A percentile compares a stretch with the other conserved stretches of the same genome.
These are phyloP conservation scores for Lentinula detonsa DNA, from an alignment of 768 basidiomycete species.

Conservation along the genomic window DNA sequence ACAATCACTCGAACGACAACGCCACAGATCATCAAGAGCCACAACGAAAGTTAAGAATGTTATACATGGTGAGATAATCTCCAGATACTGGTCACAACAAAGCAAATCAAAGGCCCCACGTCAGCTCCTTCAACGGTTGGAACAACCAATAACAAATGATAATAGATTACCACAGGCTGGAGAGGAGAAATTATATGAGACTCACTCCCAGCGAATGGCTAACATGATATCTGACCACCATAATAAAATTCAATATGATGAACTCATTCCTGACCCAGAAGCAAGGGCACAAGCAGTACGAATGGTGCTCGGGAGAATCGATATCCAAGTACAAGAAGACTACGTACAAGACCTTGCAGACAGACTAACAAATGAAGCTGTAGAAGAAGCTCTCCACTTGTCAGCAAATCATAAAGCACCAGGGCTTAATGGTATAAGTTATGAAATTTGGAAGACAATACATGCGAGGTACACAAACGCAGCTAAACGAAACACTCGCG, in stretches of 20 bases:
- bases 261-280: background rate
- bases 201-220: background rate
- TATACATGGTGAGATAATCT: slow-evolving; percentile 8
- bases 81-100: slow-evolving; percentile 13
- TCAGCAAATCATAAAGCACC: slow-evolving; percentile 7
- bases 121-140: slow-evolving; percentile 11
- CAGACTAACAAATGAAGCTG: background rate
- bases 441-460: slow-evolving; percentile 12
- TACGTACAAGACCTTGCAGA: background rate
- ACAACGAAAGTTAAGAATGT: no score
- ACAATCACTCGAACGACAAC: no score
- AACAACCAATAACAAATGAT: slow-evolving; percentile 15
- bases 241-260: background rate
- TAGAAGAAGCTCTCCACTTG: slow-evolving; percentile 1
- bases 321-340: background rate
- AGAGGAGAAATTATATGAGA: background rate
- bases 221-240: background rate
- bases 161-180: slow-evolving; percentile 16
- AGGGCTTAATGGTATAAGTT: slow-evolving; percentile 12
- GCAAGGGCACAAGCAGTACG: background rate
- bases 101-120: slow-evolving; percentile 6
- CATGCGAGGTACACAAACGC: background rate
- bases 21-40: no score
- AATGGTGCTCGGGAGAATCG: background rate
- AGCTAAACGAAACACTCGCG: background rate